Evolutionary conservation across 805 yeast species (phyloP), one percentile per base, ranked within the genome.

Genomic region (Kodamaea restingae): DNA sequence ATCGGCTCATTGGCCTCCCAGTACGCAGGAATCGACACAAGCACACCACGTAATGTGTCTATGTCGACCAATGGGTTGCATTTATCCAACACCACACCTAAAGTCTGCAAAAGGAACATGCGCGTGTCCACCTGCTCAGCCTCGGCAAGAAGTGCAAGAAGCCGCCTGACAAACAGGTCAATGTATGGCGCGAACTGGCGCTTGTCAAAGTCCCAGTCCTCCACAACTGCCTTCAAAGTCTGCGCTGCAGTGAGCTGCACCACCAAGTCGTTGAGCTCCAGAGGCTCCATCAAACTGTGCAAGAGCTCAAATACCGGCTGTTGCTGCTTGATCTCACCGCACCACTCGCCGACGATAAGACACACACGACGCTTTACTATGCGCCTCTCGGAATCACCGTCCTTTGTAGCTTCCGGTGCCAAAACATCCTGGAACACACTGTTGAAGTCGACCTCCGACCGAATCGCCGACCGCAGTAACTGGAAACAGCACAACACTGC

Each of bases 141-240:
- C 5, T 65, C 63, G 6, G 68, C 62, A 28, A 88, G 53, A 14
- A 84, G 52, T 7, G 58, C 58, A 22, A 88, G 56, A 10, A 80
- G 54, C n/a, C 71, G 56, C 2, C 60, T 49, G 8, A 84, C 71
- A 29, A 75, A 73, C 1, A 67, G 68, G 20, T 75, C 71, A 39
- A 84, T 64, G 52, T 63, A 88, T 1, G 91, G 87, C 45, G 74
- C 62, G 51, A 93, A 87, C 21, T 68, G 78, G 11, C 63, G 66
- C 43, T 85, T 81, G 27, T 78, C 71, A 58, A 91, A 90, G 44
- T 85, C 90, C 86, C 95, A 87, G 51, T 88, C 96, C 44, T 87
- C 90, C 22, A 91, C 68, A 35, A 85, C 70, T 20, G 76, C 71
- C 43, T 80, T 73, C 15, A 90, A 61, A 0, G 91, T 78, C 50